A percentile compares a stretch with the other conserved stretches of the same genome.
Evolutionary conservation across 352 stramenopile genomes (phyloP).

Genomic region (Globisporangium splendens): DNA sequence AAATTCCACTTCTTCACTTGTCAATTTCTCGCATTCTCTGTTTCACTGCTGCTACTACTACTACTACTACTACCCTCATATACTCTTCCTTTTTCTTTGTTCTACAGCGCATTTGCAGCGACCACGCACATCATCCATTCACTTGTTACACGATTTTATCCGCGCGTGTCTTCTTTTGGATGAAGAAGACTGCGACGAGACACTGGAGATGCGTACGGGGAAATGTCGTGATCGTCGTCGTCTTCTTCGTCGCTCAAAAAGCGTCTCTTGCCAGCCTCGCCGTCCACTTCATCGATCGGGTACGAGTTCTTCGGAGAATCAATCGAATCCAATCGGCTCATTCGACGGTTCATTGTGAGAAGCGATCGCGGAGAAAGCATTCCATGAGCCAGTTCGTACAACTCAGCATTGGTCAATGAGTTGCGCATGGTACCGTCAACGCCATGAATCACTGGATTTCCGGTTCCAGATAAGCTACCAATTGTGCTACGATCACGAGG

Average conservation of each 20-base stretch:
- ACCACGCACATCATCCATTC: background rate
- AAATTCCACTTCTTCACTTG: too few species aligned
- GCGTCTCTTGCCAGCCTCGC: conserved; percentile 6
- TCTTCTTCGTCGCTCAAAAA: conserved; percentile 18
- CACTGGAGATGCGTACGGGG: conserved; percentile 16
- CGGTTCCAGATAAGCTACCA: conserved; percentile 11
- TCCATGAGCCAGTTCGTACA: conserved; percentile 79
- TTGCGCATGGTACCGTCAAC: conserved; percentile 21
- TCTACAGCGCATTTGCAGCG: background rate
- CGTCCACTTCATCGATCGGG: conserved; percentile 33
- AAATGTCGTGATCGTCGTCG: conserved; percentile 14
- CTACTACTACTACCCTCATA: too few species aligned
- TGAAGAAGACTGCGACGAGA: conserved; percentile 19
- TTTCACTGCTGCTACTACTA: too few species aligned
- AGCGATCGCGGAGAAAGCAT: conserved; percentile 71
- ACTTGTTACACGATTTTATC: conserved; percentile 6
- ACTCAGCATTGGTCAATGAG: conserved; percentile 59
- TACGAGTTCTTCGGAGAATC: conserved; percentile 62
- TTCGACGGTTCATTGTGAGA: conserved; percentile 60
- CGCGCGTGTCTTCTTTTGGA: conserved; percentile 24
- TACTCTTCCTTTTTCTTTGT: background rate
- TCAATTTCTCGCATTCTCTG: too few species aligned
- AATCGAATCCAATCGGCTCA: conserved; percentile 64
- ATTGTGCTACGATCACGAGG: background rate
- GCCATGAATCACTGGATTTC: conserved; percentile 13